Base-by-base conservation (phyloP, 1,284 basidiomycete genomes). In the Austropuccinia psidii region DNA sequence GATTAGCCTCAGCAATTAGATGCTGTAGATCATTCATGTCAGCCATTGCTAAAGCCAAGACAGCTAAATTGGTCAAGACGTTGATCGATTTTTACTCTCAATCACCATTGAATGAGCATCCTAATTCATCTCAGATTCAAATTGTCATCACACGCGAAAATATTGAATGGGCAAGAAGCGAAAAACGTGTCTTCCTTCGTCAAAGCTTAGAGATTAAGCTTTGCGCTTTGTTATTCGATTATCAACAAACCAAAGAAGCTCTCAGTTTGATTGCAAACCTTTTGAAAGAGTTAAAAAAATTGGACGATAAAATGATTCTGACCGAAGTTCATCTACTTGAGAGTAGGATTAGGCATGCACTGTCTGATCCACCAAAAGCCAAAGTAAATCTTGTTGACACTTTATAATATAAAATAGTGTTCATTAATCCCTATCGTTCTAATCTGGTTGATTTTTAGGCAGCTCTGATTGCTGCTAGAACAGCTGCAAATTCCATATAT, bases 291-390 rank as follows among this genome's bases (percentile, higher is more conserved):
- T 86, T 98, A 55, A 93, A 92, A 82, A 87, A 89, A 54, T 84
- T 98, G 27, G 95, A 98, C 80, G 95, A 98, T 84, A 98, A 98
- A 85, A 90, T 96, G 86, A 91, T 98, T 77, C 85, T 98, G 27
- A 97, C 94, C 1, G 95, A 98, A 80, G 94, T 98, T 0, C 93
- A 96, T 79, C 85, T 98, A 8, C 85, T 98, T 35, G 95, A 98
- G 82, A 91, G 90, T 74, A 84, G 91, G 62, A 92, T 95, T 2
- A 92, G 94, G 78, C 87, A 93, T 75, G 91, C 91, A 0, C 88
- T 93, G 73, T 88, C 89, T n/a, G 98, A 98, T 81, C 83, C 93
- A 69, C 85, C 92, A 7, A 94, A 97, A 80, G 87, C 94, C n/a
- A 98, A 97, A 84, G 91, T 89, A 49, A 7, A 82, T 76, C 19